These are phyloP conservation scores for Cystobasidium sp. DNA, from an alignment of 1,284 basidiomycete genomes.

Conservation along the genomic window DNA sequence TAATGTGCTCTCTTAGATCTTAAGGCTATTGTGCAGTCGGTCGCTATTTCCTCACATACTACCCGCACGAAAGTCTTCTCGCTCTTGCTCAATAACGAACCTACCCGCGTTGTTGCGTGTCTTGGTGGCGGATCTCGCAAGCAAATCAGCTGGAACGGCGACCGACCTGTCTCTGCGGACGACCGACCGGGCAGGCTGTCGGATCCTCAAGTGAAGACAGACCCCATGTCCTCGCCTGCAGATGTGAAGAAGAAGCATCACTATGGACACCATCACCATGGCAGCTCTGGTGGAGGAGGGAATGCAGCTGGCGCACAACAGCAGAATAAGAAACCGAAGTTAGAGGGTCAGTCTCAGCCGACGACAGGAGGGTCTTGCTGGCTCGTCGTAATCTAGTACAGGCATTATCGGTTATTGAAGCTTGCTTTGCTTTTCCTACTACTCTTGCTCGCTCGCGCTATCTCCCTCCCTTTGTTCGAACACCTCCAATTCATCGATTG, in stretches of 20 bases:
- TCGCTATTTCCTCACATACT: too few species aligned
- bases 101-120: not conserved
- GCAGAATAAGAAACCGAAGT: constrained; percentile 32
- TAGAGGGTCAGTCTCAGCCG: constrained; percentile 29
- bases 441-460: not conserved
- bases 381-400: not conserved
- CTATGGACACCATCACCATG: constrained; percentile 21
- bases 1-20: too few species aligned
- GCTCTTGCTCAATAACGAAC: too few species aligned
- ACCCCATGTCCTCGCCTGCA: constrained; percentile 28
- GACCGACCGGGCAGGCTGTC: constrained; percentile 18
- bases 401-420: constrained; percentile 6
- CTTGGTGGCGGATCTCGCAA: not conserved
- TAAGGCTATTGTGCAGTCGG: too few species aligned
- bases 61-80: too few species aligned
- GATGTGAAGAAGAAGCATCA: constrained; percentile 33
- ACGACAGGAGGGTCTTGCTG: not conserved
- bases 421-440: constrained; percentile 2
- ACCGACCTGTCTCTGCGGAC: not conserved
- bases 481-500: not conserved
- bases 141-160: not conserved
- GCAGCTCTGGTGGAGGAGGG: not conserved
- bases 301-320: constrained; percentile 8
- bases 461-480: not conserved
- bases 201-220: not conserved